Base-by-base conservation (phyloP, 2,329 filamentous ascomycete species). In the Sporothrix dimorphospora region DNA sequence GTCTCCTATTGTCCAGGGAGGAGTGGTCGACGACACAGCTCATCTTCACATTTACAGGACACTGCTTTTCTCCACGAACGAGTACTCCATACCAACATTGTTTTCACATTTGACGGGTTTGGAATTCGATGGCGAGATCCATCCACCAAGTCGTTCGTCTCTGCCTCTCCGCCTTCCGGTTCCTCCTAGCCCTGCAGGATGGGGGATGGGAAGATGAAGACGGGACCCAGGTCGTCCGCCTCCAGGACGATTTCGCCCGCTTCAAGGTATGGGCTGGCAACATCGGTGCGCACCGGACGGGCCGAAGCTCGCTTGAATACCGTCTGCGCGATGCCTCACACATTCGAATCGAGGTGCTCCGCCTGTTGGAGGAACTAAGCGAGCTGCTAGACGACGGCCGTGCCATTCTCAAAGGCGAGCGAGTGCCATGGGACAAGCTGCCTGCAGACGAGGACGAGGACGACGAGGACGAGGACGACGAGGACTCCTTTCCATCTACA, bases 291-390 rank as follows among this genome's bases (percentile, higher is more conserved):
- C 73, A 76, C 66, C 72, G 69, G 11, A 63, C 69, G 0, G 76
- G 75, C 12, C 71, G 27, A n/a, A 72, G 71, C 34, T 77, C 76
- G 6, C 74, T 77, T 4, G 75, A 75, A 12, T 75, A 75, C 49
- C 74, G 75, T 0, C 75, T 77, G 4, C 74, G 75, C 1, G 76
- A 77, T 66, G 71, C 75, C n/a, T 76, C 75, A 1, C 66, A 74
- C 19, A 74, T 76, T 30, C 63, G 69, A 3, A 53, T 61, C 3
- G 75, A 77, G 72, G 76, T 80, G 0, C 0, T 76, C 0, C 76
- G 72, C 2, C 73, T 81, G 1, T 73, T 81, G 0, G 30, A 38
- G 1, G 75, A 77, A 75, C n/a, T 77, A 75, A 68, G 78, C 78
- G 74, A 79, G 78, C 74, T 75, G 71, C 51, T 79, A 75, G 72